Percentiles rank a stretch among this genome's conserved stretches.
These are phyloP conservation scores for Lepidopterella palustris DNA, from an alignment of 495 filamentous ascomycete genomes.

Conservation along the genomic window DNA sequence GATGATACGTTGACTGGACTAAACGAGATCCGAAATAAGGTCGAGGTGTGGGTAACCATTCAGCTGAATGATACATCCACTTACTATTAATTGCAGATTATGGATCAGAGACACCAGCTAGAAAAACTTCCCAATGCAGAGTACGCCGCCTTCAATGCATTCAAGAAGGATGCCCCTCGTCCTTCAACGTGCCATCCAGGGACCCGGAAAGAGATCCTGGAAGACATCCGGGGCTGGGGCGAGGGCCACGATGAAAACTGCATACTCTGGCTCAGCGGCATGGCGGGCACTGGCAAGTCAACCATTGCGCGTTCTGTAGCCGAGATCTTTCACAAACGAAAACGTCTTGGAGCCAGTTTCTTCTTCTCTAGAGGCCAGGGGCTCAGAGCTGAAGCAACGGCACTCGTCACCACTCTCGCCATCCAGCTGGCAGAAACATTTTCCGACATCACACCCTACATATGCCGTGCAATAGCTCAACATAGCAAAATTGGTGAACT, in stretches of 20 bases:
- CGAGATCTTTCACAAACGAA: conserved; percentile 4
- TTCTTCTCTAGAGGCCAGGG: conserved; percentile 16
- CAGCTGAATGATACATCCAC: background rate
- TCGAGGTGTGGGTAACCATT: background rate
- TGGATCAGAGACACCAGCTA: background rate
- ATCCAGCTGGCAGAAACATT: conserved; percentile 5
- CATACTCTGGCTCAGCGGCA: conserved; percentile 38
- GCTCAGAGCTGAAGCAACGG: conserved; percentile 8
- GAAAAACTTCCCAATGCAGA: background rate
- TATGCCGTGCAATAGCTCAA: conserved; percentile 8
- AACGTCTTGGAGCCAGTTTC: conserved; percentile 22
- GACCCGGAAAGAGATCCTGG: conserved; percentile 24
- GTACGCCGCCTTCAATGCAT: background rate
- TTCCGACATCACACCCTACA: background rate
- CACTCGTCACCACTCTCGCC: conserved; percentile 24
- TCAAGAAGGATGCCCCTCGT: background rate
- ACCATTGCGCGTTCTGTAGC: background rate
- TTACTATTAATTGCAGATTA: background rate
- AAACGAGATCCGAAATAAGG: background rate
- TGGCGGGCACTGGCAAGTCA: conserved; percentile 2
- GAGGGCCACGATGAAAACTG: background rate
- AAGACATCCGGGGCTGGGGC: conserved; percentile 16
- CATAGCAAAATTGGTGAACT: conserved; percentile 8
- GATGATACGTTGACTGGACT: background rate
- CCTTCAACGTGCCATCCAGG: conserved; percentile 10